Conservation (phyloP, 805 yeast genomes). For the Saturnispora dispora region DNA sequence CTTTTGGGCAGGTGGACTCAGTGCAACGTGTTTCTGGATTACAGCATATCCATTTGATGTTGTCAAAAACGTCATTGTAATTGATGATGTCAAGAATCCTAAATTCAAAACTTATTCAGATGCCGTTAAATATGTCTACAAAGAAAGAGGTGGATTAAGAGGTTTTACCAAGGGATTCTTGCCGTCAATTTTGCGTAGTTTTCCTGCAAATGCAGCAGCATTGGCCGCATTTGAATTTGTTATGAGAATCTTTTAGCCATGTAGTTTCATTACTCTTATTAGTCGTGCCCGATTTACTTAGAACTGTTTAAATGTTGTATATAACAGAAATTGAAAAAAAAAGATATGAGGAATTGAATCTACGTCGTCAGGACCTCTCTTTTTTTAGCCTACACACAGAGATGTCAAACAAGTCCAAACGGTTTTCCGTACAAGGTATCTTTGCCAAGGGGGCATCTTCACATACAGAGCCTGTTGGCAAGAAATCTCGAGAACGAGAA, state of each 20-base stretch:
- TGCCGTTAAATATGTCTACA: slow-evolving; percentile 63
- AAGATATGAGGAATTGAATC: neutral
- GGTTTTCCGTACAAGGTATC: slow-evolving; percentile 11
- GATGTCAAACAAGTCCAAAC: slow-evolving; percentile 4
- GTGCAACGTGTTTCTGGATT: slow-evolving; percentile 83
- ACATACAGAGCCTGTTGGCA: neutral
- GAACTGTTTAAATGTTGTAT: neutral
- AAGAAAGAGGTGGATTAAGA: slow-evolving; percentile 44
- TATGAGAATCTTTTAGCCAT: slow-evolving; percentile 38
- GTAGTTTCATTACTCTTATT: neutral
- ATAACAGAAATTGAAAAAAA: neutral
- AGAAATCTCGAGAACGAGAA: neutral
- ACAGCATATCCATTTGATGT: slow-evolving; percentile 87
- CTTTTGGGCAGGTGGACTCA: slow-evolving; percentile 87
- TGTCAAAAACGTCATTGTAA: slow-evolving; percentile 76
- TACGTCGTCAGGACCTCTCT: neutral
- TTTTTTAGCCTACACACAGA: neutral
- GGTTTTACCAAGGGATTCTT: slow-evolving; percentile 79
- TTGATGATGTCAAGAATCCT: slow-evolving; percentile 66
- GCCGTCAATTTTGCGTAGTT: slow-evolving; percentile 71
- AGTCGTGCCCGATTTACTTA: neutral
- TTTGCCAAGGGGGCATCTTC: slow-evolving; percentile 7
- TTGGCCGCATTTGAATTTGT: slow-evolving; percentile 81
- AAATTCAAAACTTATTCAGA: slow-evolving; percentile 60
- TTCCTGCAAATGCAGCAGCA: slow-evolving; percentile 94